Evolutionary conservation across 352 stramenopile species (phyloP), one percentile per base, ranked within the genome.

Genomic region (Globisporangium lucens): DNA sequence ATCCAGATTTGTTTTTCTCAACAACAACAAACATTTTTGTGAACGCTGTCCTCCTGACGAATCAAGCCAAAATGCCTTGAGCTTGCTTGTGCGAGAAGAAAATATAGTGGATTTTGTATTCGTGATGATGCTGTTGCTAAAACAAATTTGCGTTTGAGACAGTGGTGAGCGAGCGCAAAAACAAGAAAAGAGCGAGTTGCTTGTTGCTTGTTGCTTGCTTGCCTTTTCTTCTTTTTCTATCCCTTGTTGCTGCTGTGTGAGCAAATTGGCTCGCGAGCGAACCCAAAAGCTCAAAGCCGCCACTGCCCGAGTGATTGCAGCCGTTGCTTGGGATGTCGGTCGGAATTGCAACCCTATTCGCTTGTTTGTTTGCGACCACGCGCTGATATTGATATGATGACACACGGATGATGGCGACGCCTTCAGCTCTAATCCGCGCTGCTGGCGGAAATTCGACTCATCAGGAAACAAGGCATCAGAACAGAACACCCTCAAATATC

Each of bases 291-390:
- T 5, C 46, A 53, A 27, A 27, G 9, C 41, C 41, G 13, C 15
- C 41, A 49, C 17, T 1, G 41, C 41, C 6, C 15, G 3, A 15
- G 41, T 33, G 49, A 33, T 30, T 30, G n/a, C 47, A 24, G 20
- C 17, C 49, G 24, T 17, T 57, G 24, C 51, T 57, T 35, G 49
- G n/a, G 12, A 22, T 35, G 22, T 57, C 24, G 33, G 49, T 56
- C 24, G 24, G 12, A 22, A 57, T 57, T 35, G 51, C 51, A 57
- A 57, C 51, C 51, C 51, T 57, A 57, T 22, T 36, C 51, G 24
- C 51, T 35, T 20, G 9, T 57, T 56, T 56, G 51, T 12, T 57
- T 57, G 49, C 49, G n/a, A 1, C 22, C 49, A 29, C 51, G 12
- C 24, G 51, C 27, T 22, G 51, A 36, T 24, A 24, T 24, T 24